A percentile compares a stretch with the other conserved stretches of the same genome.
These are phyloP conservation scores for Homolaphlyctis polyrhiza DNA, from an alignment of 371 early-diverging fungal genomes.

Conservation along the genomic window DNA sequence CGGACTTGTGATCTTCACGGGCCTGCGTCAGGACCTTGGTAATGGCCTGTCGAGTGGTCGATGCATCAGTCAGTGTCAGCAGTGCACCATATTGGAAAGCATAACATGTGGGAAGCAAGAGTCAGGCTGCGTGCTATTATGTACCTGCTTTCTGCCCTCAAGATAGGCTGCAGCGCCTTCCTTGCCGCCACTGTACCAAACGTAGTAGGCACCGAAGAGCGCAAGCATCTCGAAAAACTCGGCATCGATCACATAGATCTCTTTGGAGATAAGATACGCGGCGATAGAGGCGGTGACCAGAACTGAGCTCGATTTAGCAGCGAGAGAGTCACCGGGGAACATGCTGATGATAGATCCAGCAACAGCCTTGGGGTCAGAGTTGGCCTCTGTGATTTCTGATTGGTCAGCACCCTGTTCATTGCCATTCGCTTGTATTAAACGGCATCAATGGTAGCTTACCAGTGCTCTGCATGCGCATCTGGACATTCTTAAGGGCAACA, in stretches of 20 bases:
- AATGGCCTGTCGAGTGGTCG: constrained; percentile 50
- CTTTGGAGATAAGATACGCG: constrained; percentile 88
- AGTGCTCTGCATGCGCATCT: constrained; percentile 5
- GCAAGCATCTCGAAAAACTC: constrained; percentile 79
- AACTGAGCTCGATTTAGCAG: constrained; percentile 86
- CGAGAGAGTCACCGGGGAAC: constrained; percentile 85
- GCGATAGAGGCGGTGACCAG: constrained; percentile 78
- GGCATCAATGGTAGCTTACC: too few relatives aligned
- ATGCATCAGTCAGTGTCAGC: not conserved
- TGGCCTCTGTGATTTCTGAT: not conserved
- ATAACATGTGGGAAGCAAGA: not conserved
- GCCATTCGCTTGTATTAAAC: too few relatives aligned
- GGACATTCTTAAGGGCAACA: too few relatives aligned
- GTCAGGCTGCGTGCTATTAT: constrained; percentile 6
- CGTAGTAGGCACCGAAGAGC: constrained; percentile 65
- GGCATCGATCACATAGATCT: constrained; percentile 92
- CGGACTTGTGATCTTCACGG: constrained; percentile 86
- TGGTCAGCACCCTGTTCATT: too few relatives aligned
- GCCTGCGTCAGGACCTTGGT: constrained; percentile 75
- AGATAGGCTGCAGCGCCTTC: constrained; percentile 88
- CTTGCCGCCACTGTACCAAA: constrained; percentile 70
- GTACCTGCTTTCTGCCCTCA: constrained; percentile 68
- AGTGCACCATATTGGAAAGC: not conserved
- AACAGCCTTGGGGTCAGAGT: constrained; percentile 57
- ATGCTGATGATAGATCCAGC: constrained; percentile 83